Percentiles rank a stretch among this genome's conserved stretches.
Evolutionary conservation across 2,329 filamentous ascomycete species (phyloP).

Genomic region (Chrysoporthe austroafricana): DNA sequence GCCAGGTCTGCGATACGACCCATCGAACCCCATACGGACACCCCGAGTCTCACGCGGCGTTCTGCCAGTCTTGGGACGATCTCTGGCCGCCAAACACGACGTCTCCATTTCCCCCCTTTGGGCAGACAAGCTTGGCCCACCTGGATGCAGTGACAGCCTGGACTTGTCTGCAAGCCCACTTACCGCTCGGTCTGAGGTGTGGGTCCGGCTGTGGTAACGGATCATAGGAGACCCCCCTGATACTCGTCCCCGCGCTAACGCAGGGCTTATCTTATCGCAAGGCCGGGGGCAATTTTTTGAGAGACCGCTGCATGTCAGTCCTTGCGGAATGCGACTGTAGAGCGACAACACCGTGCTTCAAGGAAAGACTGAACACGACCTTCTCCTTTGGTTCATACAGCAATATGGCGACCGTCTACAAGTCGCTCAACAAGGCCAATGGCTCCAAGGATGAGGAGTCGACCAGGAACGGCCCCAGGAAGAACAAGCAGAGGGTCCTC

Average conservation of each 20-base stretch:
- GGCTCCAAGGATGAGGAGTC: constrained; percentile 50
- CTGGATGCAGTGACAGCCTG: constrained; percentile 9
- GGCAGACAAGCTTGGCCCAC: constrained; percentile 3
- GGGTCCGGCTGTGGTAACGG: not conserved
- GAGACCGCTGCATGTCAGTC: not conserved
- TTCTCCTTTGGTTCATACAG: constrained; percentile 21
- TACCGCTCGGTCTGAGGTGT: constrained; percentile 8
- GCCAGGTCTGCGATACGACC: constrained; percentile 8
- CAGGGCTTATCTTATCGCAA: constrained; percentile 19
- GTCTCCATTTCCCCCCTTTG: not conserved
- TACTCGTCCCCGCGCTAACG: constrained; percentile 9
- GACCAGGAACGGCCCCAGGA: constrained; percentile 54
- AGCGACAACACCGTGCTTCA: constrained; percentile 1
- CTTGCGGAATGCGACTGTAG: not conserved
- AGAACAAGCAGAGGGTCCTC: constrained; percentile 77
- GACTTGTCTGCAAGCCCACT: constrained; percentile 8
- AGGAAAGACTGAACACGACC: not conserved
- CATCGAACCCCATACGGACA: not conserved
- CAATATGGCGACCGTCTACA: constrained; percentile 74
- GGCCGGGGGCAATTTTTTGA: constrained; percentile 11
- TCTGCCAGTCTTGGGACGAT: not conserved
- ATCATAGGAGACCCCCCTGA: constrained; percentile 1
- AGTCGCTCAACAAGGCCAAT: constrained; percentile 68
- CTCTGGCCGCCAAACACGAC: not conserved
- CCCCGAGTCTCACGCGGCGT: not conserved